Base-by-base conservation (phyloP, 2,329 filamentous ascomycete genomes). In the Ophiosphaerella herpotricha region DNA sequence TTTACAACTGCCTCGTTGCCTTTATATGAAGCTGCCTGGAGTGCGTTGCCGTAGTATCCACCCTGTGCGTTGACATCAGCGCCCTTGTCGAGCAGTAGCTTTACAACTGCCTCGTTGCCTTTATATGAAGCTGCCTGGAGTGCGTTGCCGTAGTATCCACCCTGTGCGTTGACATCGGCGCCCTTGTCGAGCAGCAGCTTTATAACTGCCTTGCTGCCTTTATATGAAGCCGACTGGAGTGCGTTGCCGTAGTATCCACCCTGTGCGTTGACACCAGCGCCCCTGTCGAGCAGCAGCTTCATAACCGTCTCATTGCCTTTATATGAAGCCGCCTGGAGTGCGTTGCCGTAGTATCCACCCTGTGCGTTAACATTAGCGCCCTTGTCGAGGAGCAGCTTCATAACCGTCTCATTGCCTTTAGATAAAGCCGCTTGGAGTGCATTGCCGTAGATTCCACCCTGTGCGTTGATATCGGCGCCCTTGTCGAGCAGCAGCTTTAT, bases 1-100 rank as follows among this genome's bases (percentile, higher is more conserved):
- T 57, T 47, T 14, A 68, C 62, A 3, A 61, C 46, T 16, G 41
- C 12, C 18, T 55, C 24, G 39, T 63, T 29, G 41, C 56, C 60
- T 51, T 31, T 5, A 14, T 4, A 16, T 55, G 60, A 48, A 51
- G 55, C 55, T 33, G 46, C 55, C 43, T 63, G 58, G 45, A 66
- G 60, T 37, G 50, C 54, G 33, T 50, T 54, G 35, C 50, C 33
- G 34, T 48, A 26, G 11, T 42, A 6, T 43, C 39, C 16, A 5
- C 26, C 39, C n/a, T 33, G 13, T 7, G 39, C 29, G 13, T 42
- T 42, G 16, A 42, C 31, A n/a, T 45, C 13, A n/a, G 43, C 43
- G 18, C 36, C 46, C n/a, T 47, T 42, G n/a, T 55, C 43, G 21
- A 63, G 42, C 34, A 64, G 46, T 2, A 46, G 38, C 29, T 26